Conservation (phyloP, 805 yeast species). For the Metschnikowia matae region DNA sequence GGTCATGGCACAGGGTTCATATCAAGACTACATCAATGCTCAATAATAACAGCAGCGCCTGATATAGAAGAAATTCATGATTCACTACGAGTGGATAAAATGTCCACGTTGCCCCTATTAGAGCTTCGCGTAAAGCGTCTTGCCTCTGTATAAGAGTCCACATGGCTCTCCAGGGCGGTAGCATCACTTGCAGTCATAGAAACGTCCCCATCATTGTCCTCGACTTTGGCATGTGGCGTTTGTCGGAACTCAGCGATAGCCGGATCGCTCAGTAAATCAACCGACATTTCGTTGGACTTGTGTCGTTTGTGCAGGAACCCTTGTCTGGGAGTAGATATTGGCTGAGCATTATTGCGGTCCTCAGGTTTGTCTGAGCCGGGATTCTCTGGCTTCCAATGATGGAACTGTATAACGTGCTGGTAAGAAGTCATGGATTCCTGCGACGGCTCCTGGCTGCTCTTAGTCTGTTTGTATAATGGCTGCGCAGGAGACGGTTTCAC, state of each 20-base stretch:
- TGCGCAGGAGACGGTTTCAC: slow-evolving; percentile 42
- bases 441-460: slow-evolving; percentile 29
- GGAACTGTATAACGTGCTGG: slow-evolving; percentile 53
- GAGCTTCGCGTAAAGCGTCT: slow-evolving; percentile 1
- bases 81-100: neutral
- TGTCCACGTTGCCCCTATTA: slow-evolving; percentile 1
- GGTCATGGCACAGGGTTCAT: slow-evolving; percentile 16
- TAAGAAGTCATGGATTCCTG: slow-evolving; percentile 45
- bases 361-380: slow-evolving; percentile 16
- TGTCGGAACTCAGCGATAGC: slow-evolving; percentile 1
- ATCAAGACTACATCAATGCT: slow-evolving; percentile 3
- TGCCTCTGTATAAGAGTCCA: neutral
- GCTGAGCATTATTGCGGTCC: neutral
- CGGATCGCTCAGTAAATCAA: slow-evolving; percentile 20
- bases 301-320: slow-evolving; percentile 33
- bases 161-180: neutral
- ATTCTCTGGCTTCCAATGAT: slow-evolving; percentile 52
- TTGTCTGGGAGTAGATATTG: neutral
- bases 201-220: slow-evolving; percentile 13
- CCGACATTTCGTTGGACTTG: slow-evolving; percentile 27
- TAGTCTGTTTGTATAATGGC: slow-evolving; percentile 33
- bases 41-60: neutral
- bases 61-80: neutral
- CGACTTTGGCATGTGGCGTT: neutral
- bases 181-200: slow-evolving; percentile 17